Evolutionary conservation across 1,284 basidiomycete species (phyloP).

Genomic region (Microbotryomycetes sp.): DNA sequence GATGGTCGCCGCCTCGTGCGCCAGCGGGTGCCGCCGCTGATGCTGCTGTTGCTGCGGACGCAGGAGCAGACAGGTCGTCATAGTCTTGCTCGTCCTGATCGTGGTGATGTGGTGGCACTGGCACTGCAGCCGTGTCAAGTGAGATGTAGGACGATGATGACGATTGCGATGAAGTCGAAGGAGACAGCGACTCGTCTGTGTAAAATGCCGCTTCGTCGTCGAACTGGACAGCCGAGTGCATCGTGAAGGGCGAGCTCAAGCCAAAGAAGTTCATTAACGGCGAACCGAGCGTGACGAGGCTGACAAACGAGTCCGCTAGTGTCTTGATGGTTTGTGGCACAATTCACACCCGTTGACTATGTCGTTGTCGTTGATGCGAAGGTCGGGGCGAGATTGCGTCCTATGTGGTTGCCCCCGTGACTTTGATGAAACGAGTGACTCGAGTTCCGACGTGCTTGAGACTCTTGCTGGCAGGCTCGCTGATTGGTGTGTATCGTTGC

Average conservation of each 20-base stretch:
- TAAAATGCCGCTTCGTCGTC: neutral
- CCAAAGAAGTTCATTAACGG: constrained; percentile 19
- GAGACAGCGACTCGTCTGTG: neutral
- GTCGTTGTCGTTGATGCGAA: too few species aligned
- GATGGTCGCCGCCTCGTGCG: neutral
- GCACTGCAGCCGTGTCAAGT: constrained; percentile 1
- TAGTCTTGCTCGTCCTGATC: neutral
- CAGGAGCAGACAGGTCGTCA: neutral
- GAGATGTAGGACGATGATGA: constrained; percentile 16
- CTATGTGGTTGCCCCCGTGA: too few species aligned
- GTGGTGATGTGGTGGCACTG: neutral
- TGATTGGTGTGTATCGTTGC: too few species aligned
- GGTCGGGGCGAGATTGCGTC: too few species aligned
- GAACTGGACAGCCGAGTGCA: constrained; percentile 5
- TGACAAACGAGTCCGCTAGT: too few species aligned
- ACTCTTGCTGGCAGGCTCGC: too few species aligned
- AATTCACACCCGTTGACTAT: too few species aligned
- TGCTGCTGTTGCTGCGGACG: neutral
- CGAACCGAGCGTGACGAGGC: too few species aligned
- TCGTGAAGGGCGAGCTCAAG: constrained; percentile 15
- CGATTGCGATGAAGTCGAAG: constrained; percentile 19
- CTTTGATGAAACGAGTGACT: too few species aligned
- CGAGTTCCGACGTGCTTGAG: too few species aligned
- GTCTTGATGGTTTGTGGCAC: too few species aligned
- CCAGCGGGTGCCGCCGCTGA: neutral